These are phyloP conservation scores for Vitis rupestris DNA, from an alignment of 164 flowering plant genomes.

Conservation along the genomic window DNA sequence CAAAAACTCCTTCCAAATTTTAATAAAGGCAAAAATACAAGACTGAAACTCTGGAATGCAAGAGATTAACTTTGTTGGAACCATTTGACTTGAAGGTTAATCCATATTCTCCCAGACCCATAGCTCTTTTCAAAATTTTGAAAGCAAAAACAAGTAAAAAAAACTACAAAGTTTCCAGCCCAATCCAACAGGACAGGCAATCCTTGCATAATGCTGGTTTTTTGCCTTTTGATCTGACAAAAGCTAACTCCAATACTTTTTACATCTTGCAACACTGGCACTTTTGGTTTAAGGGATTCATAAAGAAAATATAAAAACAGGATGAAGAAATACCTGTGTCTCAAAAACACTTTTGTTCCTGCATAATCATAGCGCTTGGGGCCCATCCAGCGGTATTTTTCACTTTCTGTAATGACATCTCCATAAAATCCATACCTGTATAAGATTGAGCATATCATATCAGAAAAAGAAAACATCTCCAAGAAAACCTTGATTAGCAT, in stretches of 20 bases:
- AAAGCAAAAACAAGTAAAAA: too few species aligned
- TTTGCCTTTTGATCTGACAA: too few species aligned
- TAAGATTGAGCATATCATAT: conserved; percentile 2
- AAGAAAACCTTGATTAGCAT: not conserved
- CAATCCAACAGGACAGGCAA: too few species aligned
- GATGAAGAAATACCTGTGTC: conserved; percentile 60
- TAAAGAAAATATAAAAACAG: not conserved
- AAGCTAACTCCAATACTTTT: too few species aligned
- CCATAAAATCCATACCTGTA: conserved; percentile 96
- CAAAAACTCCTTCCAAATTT: too few species aligned
- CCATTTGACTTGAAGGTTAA: not conserved
- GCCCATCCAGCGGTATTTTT: conserved; percentile 97
- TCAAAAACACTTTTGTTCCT: conserved; percentile 90
- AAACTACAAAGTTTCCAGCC: too few species aligned
- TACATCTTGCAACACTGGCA: not conserved
- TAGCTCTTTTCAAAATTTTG: too few species aligned
- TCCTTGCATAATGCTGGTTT: too few species aligned
- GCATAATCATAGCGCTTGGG: conserved; percentile 95
- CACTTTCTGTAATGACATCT: conserved; percentile 96
- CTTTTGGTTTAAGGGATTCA: too few species aligned
- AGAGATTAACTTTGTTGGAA: not conserved
- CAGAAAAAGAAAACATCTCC: not conserved
- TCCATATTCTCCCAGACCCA: too few species aligned
- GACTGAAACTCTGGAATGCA: not conserved
- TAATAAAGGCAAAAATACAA: not conserved